These are phyloP conservation scores for Entomortierella beljakovae DNA, from an alignment of 192 early-diverging fungal genomes.

Conservation along the genomic window DNA sequence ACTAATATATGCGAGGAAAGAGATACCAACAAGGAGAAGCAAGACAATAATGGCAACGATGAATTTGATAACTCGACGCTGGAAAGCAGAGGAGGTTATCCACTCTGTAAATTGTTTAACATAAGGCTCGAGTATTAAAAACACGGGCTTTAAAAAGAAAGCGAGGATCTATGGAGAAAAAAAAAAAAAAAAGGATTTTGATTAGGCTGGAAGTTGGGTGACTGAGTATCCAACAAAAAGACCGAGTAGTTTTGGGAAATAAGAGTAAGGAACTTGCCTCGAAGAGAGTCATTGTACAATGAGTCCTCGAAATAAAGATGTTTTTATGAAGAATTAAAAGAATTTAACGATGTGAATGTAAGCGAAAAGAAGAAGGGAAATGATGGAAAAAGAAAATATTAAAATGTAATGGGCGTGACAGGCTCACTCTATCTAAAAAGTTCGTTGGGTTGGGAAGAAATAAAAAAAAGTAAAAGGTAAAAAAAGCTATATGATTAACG, in stretches of 20 bases:
- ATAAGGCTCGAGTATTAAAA: conserved; percentile 54
- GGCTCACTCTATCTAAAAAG: background rate
- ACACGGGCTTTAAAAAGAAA: conserved; percentile 56
- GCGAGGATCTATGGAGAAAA: conserved; percentile 36
- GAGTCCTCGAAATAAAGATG: background rate
- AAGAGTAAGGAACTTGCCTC: conserved; percentile 30
- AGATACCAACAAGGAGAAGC: conserved; percentile 32
- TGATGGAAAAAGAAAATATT: background rate
- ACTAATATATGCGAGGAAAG: conserved; percentile 50
- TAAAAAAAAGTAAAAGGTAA: background rate
- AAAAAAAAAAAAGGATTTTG: background rate
- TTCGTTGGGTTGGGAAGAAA: background rate
- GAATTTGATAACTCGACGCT: conserved; percentile 56
- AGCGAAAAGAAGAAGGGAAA: background rate
- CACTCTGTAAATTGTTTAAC: conserved; percentile 43
- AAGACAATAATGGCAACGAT: conserved; percentile 40
- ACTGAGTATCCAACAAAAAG: background rate
- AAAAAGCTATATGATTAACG: background rate
- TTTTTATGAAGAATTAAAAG: too few relatives aligned
- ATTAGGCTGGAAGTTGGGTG: background rate
- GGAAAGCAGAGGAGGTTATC: conserved; percentile 53
- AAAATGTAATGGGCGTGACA: background rate
- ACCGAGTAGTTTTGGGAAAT: background rate
- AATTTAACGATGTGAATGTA: background rate
- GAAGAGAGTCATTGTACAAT: conserved; percentile 30